Conservation (phyloP, 2,329 filamentous ascomycete species). For the Biscogniauxia mediterranea region DNA sequence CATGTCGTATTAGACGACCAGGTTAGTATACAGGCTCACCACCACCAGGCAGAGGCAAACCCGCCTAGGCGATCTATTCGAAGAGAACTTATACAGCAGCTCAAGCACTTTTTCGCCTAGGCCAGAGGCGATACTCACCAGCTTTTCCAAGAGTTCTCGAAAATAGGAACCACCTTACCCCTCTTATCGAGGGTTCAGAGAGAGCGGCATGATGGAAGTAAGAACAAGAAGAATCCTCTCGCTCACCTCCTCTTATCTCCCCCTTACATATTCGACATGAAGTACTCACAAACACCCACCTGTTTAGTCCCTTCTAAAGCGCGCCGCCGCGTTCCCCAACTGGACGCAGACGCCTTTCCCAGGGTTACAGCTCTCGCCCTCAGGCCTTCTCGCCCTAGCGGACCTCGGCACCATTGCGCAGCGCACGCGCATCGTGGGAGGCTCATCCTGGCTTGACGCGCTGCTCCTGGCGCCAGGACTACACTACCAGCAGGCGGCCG, state of each 20-base stretch:
- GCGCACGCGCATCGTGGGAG: slow-evolving; percentile 55
- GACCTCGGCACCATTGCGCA: slow-evolving; percentile 56
- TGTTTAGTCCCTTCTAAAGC: slow-evolving; percentile 23
- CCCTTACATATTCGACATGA: no score
- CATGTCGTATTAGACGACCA: background rate
- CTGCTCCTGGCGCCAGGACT: slow-evolving; percentile 59
- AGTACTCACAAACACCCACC: slow-evolving; percentile 3
- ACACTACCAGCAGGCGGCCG: slow-evolving; percentile 59
- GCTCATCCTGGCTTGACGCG: slow-evolving; percentile 54
- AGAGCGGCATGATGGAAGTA: background rate
- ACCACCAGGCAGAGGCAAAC: background rate
- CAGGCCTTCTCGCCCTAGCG: slow-evolving; percentile 57
- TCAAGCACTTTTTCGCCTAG: background rate
- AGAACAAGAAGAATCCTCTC: background rate
- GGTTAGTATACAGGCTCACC: background rate
- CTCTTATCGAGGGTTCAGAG: background rate
- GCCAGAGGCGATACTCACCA: background rate
- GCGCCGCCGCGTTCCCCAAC: slow-evolving; percentile 34
- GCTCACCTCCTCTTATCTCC: background rate
- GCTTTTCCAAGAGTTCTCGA: background rate
- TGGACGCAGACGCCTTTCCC: slow-evolving; percentile 48
- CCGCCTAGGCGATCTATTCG: background rate
- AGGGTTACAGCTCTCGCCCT: slow-evolving; percentile 45
- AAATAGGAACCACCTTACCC: background rate
- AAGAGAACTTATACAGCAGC: background rate